A percentile compares a stretch with the other conserved stretches of the same genome.
These are phyloP conservation scores for Samsoniella hepiali DNA, from an alignment of 2,329 filamentous ascomycete genomes.

Conservation along the genomic window DNA sequence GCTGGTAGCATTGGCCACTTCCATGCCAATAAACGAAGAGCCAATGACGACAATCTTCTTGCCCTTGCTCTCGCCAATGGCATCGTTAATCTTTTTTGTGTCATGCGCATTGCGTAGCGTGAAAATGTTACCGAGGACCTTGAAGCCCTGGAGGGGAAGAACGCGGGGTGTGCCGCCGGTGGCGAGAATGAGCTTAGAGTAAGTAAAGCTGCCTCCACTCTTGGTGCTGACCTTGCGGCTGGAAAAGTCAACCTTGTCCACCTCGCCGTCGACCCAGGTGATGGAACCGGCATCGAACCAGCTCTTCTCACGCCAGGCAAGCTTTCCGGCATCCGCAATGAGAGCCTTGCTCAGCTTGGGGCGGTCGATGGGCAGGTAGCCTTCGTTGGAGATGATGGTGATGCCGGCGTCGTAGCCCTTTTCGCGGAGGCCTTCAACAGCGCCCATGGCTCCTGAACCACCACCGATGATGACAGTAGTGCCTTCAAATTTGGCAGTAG, in stretches of 20 bases:
- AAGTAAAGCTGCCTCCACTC: slow-evolving; percentile 66
- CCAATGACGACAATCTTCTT: slow-evolving; percentile 94
- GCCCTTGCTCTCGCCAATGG: slow-evolving; percentile 74
- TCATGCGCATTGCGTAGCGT: slow-evolving; percentile 75
- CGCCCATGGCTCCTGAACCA: slow-evolving; percentile 78
- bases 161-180: slow-evolving; percentile 76
- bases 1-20: slow-evolving; percentile 79
- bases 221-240: slow-evolving; percentile 72
- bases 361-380: slow-evolving; percentile 83
- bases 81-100: slow-evolving; percentile 66
- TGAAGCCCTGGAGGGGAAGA: slow-evolving; percentile 81
- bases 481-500: slow-evolving; percentile 47
- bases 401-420: slow-evolving; percentile 77
- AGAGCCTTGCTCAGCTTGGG: slow-evolving; percentile 95
- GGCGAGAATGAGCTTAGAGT: slow-evolving; percentile 86
- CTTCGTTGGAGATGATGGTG: slow-evolving; percentile 80
- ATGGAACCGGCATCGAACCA: slow-evolving; percentile 69
- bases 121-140: slow-evolving; percentile 84
- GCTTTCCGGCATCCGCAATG: slow-evolving; percentile 73
- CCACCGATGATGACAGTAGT: slow-evolving; percentile 84
- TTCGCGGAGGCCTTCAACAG: slow-evolving; percentile 77
- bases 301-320: slow-evolving; percentile 70
- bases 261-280: slow-evolving; percentile 59
- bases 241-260: slow-evolving; percentile 72
- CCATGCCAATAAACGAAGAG: slow-evolving; percentile 96